Base-by-base conservation (phyloP, 495 filamentous ascomycete species). In the Cercophora scortea region DNA sequence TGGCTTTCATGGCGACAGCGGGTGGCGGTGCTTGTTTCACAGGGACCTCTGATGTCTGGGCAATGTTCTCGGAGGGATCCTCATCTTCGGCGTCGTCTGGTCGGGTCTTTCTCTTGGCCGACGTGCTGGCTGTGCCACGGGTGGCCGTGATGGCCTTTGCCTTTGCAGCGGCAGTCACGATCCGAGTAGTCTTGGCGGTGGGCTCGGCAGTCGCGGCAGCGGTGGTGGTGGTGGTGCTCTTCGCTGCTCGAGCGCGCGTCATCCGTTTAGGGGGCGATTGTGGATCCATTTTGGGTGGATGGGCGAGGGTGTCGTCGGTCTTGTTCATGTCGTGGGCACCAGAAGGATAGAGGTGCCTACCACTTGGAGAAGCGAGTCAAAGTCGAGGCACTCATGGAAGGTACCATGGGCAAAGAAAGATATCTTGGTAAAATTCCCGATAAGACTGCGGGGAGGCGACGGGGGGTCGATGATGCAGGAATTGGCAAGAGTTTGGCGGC, bases 231-330 rank as follows among this genome's bases (percentile, higher is more conserved):
- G 25, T 25, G 25, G 25, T 62, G 48, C 62, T 67, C 55, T 73
- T 76, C 44, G 72, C 77, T 47, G 76, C 78, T 54, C 80, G 69
- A 43, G 80, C 77, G 53, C 81, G 74, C 49, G 81, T 84, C 52
- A 81, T 72, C 48, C 81, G 77, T 60, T 82, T 81, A 32, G 79
- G 80, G 52, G 72, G 78, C 32, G 72, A 76, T 61, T 73, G 72
- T 52, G 73, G 68, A 47, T 70, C 70, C 69, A 74, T 74, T 46
- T 35, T 63, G 39, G 25, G 25, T 52, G 45, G 39, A 38, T 38
- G 19, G 45, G 15, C 45, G 32, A 34, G 16, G 7, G 9, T n/a
- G n/a, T 17, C 25, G 25, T 25, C 25, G 25, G 25, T 25, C 5
- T 25, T 25, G 25, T 25, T 25, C 5, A 25, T 25, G 25, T 25